Evolutionary conservation across 2,329 filamentous ascomycete species (phyloP).

Genomic region (Aquanectria penicillioides): DNA sequence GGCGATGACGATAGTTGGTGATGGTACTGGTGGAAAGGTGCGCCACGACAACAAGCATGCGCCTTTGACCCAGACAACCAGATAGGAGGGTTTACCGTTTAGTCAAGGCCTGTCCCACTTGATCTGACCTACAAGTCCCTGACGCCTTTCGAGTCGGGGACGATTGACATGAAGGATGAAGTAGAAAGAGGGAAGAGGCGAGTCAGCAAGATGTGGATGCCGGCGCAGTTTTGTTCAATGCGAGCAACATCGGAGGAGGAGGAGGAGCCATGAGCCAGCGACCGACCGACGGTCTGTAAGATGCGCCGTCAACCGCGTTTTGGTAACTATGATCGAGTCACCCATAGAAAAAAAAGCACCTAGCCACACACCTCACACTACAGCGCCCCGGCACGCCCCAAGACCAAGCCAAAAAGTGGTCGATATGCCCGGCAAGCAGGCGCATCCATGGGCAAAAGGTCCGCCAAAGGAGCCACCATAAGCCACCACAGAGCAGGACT

Average conservation of each 20-base stretch:
- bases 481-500: conserved; percentile 3
- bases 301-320: not conserved
- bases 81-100: too few relatives aligned
- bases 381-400: too few relatives aligned
- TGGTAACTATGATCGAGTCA: not conserved
- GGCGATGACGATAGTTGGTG: too few relatives aligned
- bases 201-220: conserved; percentile 15
- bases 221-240: conserved; percentile 41
- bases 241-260: too few relatives aligned
- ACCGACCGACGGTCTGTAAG: conserved; percentile 10
- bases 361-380: conserved; percentile 2
- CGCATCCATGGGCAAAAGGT: not conserved
- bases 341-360: not conserved
- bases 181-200: conserved; percentile 21
- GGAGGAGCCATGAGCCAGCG: conserved; percentile 1
- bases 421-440: not conserved
- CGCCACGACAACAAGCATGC: conserved; percentile 5
- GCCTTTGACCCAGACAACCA: not conserved
- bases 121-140: not conserved
- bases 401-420: too few relatives aligned
- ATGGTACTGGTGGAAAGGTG: not conserved
- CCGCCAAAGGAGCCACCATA: not conserved
- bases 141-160: conserved; percentile 20
- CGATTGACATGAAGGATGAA: conserved; percentile 26
- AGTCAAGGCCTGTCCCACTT: conserved; percentile 8